Percentiles rank a stretch among this genome's conserved stretches.
phyloP scores from a whole-genome alignment of 352 stramenopile genomes.

The Pythium aphanidermatum region DNA sequence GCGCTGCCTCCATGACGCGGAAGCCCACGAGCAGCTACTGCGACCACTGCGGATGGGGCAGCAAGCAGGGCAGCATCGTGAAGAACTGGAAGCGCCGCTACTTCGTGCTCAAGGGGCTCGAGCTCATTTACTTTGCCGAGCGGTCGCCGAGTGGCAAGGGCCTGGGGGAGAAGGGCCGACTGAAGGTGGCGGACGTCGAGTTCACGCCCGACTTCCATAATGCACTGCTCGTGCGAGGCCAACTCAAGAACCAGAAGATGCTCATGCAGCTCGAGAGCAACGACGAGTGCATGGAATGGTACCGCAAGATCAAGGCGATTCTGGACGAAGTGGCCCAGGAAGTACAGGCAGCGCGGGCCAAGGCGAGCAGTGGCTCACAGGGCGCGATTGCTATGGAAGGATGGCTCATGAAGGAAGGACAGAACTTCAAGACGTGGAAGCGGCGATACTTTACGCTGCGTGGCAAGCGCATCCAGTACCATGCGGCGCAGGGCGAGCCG shows the following conservation, averaged over 20 bases:
- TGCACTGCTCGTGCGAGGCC: slow-evolving; percentile 46
- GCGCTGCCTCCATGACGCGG: slow-evolving; percentile 9
- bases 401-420: slow-evolving; percentile 77
- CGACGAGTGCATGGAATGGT: slow-evolving; percentile 56
- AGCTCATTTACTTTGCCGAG: slow-evolving; percentile 77
- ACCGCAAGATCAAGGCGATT: slow-evolving; percentile 37
- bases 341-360: not conserved
- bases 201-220: slow-evolving; percentile 66
- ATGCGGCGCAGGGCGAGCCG: slow-evolving; percentile 39
- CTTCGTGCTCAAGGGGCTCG: slow-evolving; percentile 70
- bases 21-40: slow-evolving; percentile 37
- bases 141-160: slow-evolving; percentile 64
- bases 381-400: slow-evolving; percentile 45
- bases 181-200: slow-evolving; percentile 51
- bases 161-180: slow-evolving; percentile 67
- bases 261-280: slow-evolving; percentile 67
- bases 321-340: slow-evolving; percentile 20
- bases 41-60: slow-evolving; percentile 70
- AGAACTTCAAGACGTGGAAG: slow-evolving; percentile 89
- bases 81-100: slow-evolving; percentile 82
- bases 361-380: not conserved
- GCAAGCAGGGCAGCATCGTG: slow-evolving; percentile 78
- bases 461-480: slow-evolving; percentile 59
- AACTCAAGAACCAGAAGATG: slow-evolving; percentile 68
- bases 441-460: slow-evolving; percentile 70